Evolutionary conservation across 768 basidiomycete genomes (phyloP).

Genomic region (Collybia nuda): DNA sequence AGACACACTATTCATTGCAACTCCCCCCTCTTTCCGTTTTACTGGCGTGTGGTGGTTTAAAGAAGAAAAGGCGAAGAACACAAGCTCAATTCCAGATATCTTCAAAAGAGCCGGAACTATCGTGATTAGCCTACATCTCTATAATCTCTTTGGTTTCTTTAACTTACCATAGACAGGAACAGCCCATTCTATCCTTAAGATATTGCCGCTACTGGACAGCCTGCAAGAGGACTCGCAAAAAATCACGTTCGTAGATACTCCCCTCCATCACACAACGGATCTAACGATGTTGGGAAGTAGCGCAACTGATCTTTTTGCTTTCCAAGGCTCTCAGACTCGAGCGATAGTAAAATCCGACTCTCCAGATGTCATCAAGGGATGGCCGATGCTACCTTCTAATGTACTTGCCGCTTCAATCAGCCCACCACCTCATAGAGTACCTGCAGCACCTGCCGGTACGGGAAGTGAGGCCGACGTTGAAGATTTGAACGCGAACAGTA

Average conservation of each 20-base stretch:
- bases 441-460: conserved; percentile 25
- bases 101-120: conserved; percentile 66
- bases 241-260: conserved; percentile 50
- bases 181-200: conserved; percentile 66
- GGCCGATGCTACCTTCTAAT: conserved; percentile 67
- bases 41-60: conserved; percentile 75
- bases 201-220: conserved; percentile 70
- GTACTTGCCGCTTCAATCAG: conserved; percentile 61
- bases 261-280: conserved; percentile 4
- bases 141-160: conserved; percentile 4
- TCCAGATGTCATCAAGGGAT: conserved; percentile 61
- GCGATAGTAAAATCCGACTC: conserved; percentile 38
- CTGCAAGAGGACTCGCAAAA: conserved; percentile 67
- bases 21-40: conserved; percentile 26
- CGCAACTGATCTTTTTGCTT: conserved; percentile 78
- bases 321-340: conserved; percentile 66
- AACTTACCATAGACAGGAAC: conserved; percentile 67
- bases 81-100: conserved; percentile 66
- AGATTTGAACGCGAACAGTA: conserved; percentile 58
- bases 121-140: conserved; percentile 36
- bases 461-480: conserved; percentile 42
- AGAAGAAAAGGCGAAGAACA: conserved; percentile 39
- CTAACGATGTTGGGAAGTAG: conserved; percentile 35
- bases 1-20: conserved; percentile 40
- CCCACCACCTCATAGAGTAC: conserved; percentile 29